Evolutionary conservation across 2,329 filamentous ascomycete species (phyloP), one percentile per base, ranked within the genome.

Genomic region (Botrytis paeoniae): DNA sequence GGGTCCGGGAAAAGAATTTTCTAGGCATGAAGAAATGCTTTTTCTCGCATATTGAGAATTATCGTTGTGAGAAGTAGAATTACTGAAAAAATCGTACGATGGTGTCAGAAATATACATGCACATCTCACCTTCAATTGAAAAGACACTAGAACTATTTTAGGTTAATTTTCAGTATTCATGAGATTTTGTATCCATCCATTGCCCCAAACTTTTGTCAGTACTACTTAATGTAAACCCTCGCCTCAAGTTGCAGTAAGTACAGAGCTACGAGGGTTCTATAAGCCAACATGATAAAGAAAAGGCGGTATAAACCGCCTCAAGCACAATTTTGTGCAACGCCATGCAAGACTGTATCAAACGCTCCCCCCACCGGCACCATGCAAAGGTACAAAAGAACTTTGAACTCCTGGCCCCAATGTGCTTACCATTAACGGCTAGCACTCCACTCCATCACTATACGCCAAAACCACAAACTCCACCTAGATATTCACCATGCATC

Each of bases 401-500:
- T n/a, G 9, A 63, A 70, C 54, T 62, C 54, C 54, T 29, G n/a
- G 12, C 48, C 48, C 48, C 37, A 68, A 51, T 71, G 69, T 71
- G 60, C 57, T 63, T 71, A 71, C 59, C 69, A 71, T 64, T 25
- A 64, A 39, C 29, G 41, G 45, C 60, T 41, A 71, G 69, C 68
- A 70, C 54, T 61, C 32, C 68, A 69, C n/a, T 57, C 65, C 14
- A 45, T 54, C 22, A 14, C 51, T 9, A 45, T 45, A 43, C 68
- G 39, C 68, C 68, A 35, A 41, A 45, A 43, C 68, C 54, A 61
- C 41, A 68, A 29, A 69, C 70, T 64, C 59, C 37, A 51, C n/a
- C 60, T 59, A 54, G 14, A 54, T 59, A 59, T 70, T 73, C 65
- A 59, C 35, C 64, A 70, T 73, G 71, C 71, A 73, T 62, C 35